Evolutionary conservation across 2,329 filamentous ascomycete genomes (phyloP).

Genomic region (Aspergillus aculeatus): DNA sequence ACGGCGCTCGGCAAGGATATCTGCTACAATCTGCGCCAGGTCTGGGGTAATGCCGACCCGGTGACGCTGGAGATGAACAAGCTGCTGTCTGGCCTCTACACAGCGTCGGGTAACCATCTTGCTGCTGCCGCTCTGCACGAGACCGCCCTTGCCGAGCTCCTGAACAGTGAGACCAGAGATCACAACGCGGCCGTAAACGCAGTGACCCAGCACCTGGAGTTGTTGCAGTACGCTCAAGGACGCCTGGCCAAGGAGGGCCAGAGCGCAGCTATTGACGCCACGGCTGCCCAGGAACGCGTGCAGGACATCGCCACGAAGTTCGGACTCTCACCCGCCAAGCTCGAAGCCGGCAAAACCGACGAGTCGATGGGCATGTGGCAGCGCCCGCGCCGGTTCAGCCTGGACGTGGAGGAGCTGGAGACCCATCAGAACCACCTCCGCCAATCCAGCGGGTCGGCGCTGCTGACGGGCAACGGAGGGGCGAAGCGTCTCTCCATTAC

Average conservation of each 20-base stretch:
- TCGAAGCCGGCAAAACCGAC: constrained; percentile 23
- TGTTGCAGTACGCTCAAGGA: constrained; percentile 29
- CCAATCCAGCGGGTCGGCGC: constrained; percentile 28
- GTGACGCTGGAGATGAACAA: constrained; percentile 52
- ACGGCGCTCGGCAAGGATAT: constrained; percentile 54
- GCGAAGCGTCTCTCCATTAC: constrained; percentile 24
- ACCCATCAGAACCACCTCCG: constrained; percentile 33
- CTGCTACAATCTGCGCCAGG: constrained; percentile 56
- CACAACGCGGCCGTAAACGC: constrained; percentile 21
- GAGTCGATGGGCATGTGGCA: constrained; percentile 33
- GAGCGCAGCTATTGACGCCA: constrained; percentile 15
- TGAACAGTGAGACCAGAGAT: constrained; percentile 27
- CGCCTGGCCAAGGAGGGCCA: constrained; percentile 24
- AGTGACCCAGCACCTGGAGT: constrained; percentile 31
- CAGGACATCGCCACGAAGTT: constrained; percentile 30
- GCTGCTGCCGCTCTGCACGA: constrained; percentile 34
- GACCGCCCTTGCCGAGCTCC: constrained; percentile 29
- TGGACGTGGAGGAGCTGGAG: constrained; percentile 31
- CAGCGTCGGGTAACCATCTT: constrained; percentile 34
- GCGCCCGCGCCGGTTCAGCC: constrained; percentile 32
- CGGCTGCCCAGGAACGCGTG: constrained; percentile 26
- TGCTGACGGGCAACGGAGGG: constrained; percentile 28
- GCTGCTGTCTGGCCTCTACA: constrained; percentile 52
- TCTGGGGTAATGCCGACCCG: constrained; percentile 50
- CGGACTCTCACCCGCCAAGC: constrained; percentile 24